Evolutionary conservation across 768 basidiomycete genomes (phyloP).

Genomic region (Boletellus emodensis): DNA sequence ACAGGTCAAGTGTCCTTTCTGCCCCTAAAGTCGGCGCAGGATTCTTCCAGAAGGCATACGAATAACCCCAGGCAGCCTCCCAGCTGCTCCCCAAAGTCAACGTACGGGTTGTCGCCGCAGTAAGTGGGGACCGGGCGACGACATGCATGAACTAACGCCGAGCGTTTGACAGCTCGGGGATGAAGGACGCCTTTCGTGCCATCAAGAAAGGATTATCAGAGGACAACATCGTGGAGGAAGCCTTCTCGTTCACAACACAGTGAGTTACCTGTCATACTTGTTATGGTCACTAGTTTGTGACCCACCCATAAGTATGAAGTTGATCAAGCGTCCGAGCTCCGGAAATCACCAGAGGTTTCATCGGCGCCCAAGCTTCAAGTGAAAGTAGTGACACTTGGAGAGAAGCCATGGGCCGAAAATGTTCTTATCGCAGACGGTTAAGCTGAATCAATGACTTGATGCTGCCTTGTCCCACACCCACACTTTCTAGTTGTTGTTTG

Average conservation of each 20-base stretch:
- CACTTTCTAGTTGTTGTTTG: background rate
- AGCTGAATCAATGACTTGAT: slow-evolving; percentile 12
- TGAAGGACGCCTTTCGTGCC: slow-evolving; percentile 21
- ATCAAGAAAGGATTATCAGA: slow-evolving; percentile 22
- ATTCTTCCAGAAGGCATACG: background rate
- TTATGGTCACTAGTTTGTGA: background rate
- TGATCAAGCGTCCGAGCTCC: slow-evolving; percentile 16
- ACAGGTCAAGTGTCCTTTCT: slow-evolving; percentile 27
- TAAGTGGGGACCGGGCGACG: slow-evolving; percentile 7
- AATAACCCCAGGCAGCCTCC: background rate
- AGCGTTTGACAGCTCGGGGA: slow-evolving; percentile 19
- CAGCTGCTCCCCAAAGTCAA: slow-evolving; percentile 35
- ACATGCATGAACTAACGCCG: background rate
- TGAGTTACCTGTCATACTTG: slow-evolving; percentile 12
- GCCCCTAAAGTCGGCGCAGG: slow-evolving; percentile 20
- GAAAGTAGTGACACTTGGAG: slow-evolving; percentile 19
- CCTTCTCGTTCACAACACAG: slow-evolving; percentile 31
- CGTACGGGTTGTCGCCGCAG: slow-evolving; percentile 33
- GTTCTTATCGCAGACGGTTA: slow-evolving; percentile 24
- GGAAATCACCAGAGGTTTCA: slow-evolving; percentile 20
- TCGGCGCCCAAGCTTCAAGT: slow-evolving; percentile 21
- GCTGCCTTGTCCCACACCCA: too few relatives aligned
- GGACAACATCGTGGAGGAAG: slow-evolving; percentile 27
- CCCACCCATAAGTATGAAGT: slow-evolving; percentile 16
- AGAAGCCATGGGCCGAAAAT: slow-evolving; percentile 26